Percentiles rank a stretch among this genome's conserved stretches.
phyloP scores from a whole-genome alignment of 352 stramenopile species.

The Phytophthora sansomeana region DNA sequence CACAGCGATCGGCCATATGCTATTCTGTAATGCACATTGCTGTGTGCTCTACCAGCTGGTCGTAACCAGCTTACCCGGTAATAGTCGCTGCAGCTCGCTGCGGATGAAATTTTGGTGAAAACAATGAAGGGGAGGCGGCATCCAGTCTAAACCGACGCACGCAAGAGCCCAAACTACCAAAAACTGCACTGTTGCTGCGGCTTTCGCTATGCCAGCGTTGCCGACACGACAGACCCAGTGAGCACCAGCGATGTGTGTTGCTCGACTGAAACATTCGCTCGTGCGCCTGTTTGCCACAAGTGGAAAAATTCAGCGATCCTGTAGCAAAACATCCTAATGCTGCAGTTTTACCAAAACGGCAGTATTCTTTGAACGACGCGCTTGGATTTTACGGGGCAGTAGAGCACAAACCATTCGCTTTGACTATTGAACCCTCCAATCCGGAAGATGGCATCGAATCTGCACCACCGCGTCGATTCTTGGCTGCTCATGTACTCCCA shows the following conservation, averaged over 20 bases:
- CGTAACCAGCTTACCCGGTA: slow-evolving; percentile 11
- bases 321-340: neutral
- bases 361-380: neutral
- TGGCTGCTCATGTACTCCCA: neutral
- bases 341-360: neutral
- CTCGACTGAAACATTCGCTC: slow-evolving; percentile 26
- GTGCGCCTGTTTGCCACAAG: slow-evolving; percentile 22
- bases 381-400: too few relatives aligned
- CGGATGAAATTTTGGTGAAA: slow-evolving; percentile 19
- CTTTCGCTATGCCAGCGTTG: slow-evolving; percentile 18
- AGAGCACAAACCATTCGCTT: neutral
- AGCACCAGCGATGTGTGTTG: slow-evolving; percentile 2
- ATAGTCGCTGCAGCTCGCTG: too few relatives aligned
- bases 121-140: neutral
- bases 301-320: slow-evolving; percentile 6
- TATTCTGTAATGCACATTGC: slow-evolving; percentile 12
- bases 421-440: slow-evolving; percentile 20
- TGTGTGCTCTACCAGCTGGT: slow-evolving; percentile 11
- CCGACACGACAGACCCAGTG: neutral
- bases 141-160: slow-evolving; percentile 16
- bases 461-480: slow-evolving; percentile 12
- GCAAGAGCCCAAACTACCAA: slow-evolving; percentile 28
- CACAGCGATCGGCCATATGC: slow-evolving; percentile 3
- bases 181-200: slow-evolving; percentile 12
- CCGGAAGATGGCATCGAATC: slow-evolving; percentile 25